A percentile compares a stretch with the other conserved stretches of the same genome.
phyloP scores from a whole-genome alignment of 768 basidiomycete genomes.

The Trametes cubensis region DNA sequence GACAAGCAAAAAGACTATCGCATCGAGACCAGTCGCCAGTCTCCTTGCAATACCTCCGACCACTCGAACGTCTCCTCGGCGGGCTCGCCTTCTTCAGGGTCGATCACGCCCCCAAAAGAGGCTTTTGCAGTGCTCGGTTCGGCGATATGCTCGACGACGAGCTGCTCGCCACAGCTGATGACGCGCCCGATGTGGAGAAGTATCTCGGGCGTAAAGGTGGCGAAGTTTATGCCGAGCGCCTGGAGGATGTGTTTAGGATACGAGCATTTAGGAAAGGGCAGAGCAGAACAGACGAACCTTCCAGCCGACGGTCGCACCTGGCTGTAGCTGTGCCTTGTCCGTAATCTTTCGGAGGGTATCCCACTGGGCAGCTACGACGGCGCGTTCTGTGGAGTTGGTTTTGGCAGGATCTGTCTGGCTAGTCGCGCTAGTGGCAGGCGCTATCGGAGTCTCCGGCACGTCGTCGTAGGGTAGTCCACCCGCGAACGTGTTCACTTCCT shows the following conservation, averaged over 20 bases:
- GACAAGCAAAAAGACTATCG: neutral
- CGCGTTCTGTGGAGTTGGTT: slow-evolving; percentile 22
- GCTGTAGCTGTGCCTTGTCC: slow-evolving; percentile 17
- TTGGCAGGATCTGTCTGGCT: neutral
- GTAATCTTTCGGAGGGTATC: slow-evolving; percentile 27
- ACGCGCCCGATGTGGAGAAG: slow-evolving; percentile 53
- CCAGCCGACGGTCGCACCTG: slow-evolving; percentile 37
- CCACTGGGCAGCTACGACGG: slow-evolving; percentile 33
- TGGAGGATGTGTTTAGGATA: slow-evolving; percentile 28
- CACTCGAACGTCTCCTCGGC: slow-evolving; percentile 33
- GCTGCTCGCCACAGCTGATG: slow-evolving; percentile 26
- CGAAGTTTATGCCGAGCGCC: slow-evolving; percentile 61
- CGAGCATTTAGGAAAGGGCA: neutral
- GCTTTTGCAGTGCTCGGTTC: slow-evolving; percentile 21
- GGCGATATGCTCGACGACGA: slow-evolving; percentile 19
- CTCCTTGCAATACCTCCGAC: slow-evolving; percentile 33
- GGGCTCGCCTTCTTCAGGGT: slow-evolving; percentile 25
- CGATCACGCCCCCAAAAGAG: slow-evolving; percentile 34
- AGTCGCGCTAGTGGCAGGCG: neutral
- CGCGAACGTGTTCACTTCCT: slow-evolving; percentile 10
- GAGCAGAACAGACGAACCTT: slow-evolving; percentile 30
- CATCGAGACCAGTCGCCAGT: slow-evolving; percentile 34
- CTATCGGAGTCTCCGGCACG: slow-evolving; percentile 13
- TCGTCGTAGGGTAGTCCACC: slow-evolving; percentile 42
- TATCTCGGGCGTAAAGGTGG: slow-evolving; percentile 61